Evolutionary conservation across 306 rosid genomes (phyloP).

Genomic region (Begonia masoniana): DNA sequence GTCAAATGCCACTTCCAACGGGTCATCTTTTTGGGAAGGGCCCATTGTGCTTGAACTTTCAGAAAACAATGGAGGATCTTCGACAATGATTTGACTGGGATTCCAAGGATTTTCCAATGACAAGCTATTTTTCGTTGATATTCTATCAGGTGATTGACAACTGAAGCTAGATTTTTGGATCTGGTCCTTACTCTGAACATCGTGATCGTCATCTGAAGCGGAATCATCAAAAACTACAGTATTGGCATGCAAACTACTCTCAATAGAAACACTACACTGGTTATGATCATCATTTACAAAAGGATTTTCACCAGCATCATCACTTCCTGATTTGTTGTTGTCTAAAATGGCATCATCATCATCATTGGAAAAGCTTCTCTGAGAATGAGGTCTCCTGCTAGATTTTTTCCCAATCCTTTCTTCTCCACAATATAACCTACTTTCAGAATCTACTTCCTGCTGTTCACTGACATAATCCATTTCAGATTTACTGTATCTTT

Average conservation of each 20-base stretch:
- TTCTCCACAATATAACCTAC: constrained; percentile 26
- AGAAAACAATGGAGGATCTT: constrained; percentile 19
- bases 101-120: constrained; percentile 29
- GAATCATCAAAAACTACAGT: constrained; percentile 58
- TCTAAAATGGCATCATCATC: constrained; percentile 12
- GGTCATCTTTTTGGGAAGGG: constrained; percentile 36
- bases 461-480: constrained; percentile 24
- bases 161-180: constrained; percentile 33
- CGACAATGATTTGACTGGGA: constrained; percentile 23
- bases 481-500: constrained; percentile 23
- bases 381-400: not conserved
- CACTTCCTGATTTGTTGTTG: constrained; percentile 18
- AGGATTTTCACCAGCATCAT: constrained; percentile 18
- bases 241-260: constrained; percentile 25
- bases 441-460: constrained; percentile 20
- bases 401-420: constrained; percentile 24
- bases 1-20: constrained; percentile 47
- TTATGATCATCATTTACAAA: constrained; percentile 33
- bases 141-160: constrained; percentile 24
- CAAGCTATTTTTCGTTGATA: constrained; percentile 24
- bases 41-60: constrained; percentile 30
- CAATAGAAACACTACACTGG: constrained; percentile 12
- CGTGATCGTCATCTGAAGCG: constrained; percentile 52
- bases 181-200: constrained; percentile 20
- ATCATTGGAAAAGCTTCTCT: not conserved